Percentiles rank a stretch among this genome's conserved stretches.
These are phyloP conservation scores for Helenozyma baotianmanensis DNA, from an alignment of 805 yeast species.

Conservation along the genomic window DNA sequence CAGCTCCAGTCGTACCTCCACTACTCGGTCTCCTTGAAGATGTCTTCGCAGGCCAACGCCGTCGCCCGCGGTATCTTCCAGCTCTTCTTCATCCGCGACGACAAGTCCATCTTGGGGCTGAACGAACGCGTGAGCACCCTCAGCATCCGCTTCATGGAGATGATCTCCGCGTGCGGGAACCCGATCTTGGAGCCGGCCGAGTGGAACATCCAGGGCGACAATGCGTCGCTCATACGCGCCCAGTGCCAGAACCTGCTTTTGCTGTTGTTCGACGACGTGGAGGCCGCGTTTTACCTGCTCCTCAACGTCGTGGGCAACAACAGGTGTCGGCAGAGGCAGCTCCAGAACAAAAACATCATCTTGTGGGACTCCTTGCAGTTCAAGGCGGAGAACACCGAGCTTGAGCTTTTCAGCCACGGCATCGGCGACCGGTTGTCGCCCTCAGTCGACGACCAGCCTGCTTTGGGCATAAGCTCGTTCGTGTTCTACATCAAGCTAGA, in stretches of 20 bases:
- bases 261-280: conserved; percentile 33
- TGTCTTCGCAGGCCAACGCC: conserved; percentile 29
- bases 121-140: conserved; percentile 25
- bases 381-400: conserved; percentile 61
- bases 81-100: conserved; percentile 57
- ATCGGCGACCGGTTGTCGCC: conserved; percentile 31
- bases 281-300: conserved; percentile 36
- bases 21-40: conserved; percentile 23
- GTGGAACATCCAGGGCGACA: conserved; percentile 15
- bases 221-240: conserved; percentile 3
- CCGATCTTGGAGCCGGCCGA: conserved; percentile 24
- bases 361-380: conserved; percentile 83
- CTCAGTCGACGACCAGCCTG: conserved; percentile 28
- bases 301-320: conserved; percentile 44
- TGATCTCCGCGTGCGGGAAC: conserved; percentile 36
- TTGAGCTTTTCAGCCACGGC: conserved; percentile 32
- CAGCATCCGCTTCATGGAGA: conserved; percentile 34
- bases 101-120: conserved; percentile 53
- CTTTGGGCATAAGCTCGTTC: conserved; percentile 69
- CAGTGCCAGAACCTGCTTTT: conserved; percentile 8
- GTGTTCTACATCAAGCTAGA: conserved; percentile 61
- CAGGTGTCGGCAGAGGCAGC: conserved; percentile 79
- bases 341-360: conserved; percentile 48
- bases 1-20: conserved; percentile 26
- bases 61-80: conserved; percentile 64